Conservation (phyloP, 2,329 filamentous ascomycete species). For the Corinectria fuckeliana region DNA sequence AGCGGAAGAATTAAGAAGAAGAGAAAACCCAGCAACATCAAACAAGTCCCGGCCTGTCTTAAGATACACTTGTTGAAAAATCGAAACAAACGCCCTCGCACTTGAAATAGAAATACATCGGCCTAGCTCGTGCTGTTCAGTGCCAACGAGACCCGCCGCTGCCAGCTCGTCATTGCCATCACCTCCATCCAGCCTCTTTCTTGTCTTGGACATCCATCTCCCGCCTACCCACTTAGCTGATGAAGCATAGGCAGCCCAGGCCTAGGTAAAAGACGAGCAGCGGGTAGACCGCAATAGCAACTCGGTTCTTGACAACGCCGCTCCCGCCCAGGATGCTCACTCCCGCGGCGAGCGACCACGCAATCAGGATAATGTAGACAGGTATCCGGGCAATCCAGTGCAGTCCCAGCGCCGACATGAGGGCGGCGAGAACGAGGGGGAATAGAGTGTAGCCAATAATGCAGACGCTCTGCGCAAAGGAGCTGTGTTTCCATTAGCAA, state of each 20-base stretch:
- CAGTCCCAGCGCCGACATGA: slow-evolving; percentile 84
- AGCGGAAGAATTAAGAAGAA: not conserved
- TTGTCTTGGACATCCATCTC: not conserved
- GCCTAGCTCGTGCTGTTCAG: not conserved
- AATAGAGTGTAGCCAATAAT: slow-evolving; percentile 99
- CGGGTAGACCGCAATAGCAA: slow-evolving; percentile 92
- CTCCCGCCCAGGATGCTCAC: slow-evolving; percentile 96
- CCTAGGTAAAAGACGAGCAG: slow-evolving; percentile 94
- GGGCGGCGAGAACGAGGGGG: slow-evolving; percentile 89
- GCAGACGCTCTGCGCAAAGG: slow-evolving; percentile 96
- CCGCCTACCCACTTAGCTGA: slow-evolving; percentile 66
- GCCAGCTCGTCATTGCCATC: not conserved
- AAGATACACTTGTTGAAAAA: not conserved
- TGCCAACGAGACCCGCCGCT: not conserved
- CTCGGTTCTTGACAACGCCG: slow-evolving; percentile 92
- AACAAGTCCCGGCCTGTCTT: not conserved
- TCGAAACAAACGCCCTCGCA: slow-evolving; percentile 1
- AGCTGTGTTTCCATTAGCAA: slow-evolving; percentile 61
- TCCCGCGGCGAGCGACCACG: slow-evolving; percentile 93
- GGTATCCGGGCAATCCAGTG: slow-evolving; percentile 85
- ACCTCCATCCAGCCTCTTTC: not conserved
- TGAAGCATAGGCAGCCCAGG: slow-evolving; percentile 94
- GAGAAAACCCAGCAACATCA: not conserved
- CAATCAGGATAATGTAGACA: slow-evolving; percentile 85
- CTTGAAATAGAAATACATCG: slow-evolving; percentile 14